Evolutionary conservation across 257 asterid genomes (phyloP).

Genomic region (Nicotiana attenuata): DNA sequence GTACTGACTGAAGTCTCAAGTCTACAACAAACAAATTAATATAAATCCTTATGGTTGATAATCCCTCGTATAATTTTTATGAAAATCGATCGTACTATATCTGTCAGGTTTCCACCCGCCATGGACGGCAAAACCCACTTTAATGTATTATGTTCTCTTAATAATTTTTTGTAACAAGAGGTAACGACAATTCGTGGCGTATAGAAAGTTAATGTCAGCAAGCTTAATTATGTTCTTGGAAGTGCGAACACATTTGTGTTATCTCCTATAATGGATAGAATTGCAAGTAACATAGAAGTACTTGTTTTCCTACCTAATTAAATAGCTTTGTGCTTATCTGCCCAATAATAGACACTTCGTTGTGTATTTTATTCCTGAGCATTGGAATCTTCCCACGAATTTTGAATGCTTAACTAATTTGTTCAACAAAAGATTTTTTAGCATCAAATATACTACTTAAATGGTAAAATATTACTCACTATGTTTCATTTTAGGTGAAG

Average conservation of each 20-base stretch:
- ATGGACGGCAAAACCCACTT: not conserved
- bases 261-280: not conserved
- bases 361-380: not conserved
- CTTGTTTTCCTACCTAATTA: slow-evolving; percentile 17
- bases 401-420: not conserved
- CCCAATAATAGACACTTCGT: slow-evolving; percentile 7
- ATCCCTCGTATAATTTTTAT: not conserved
- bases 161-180: not conserved
- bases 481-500: too few species aligned
- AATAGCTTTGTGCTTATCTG: slow-evolving; percentile 1
- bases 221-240: not conserved
- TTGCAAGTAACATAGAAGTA: slow-evolving; percentile 8
- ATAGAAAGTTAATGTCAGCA: not conserved
- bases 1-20: too few species aligned
- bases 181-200: not conserved
- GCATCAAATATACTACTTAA: not conserved
- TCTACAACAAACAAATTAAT: not conserved
- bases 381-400: not conserved
- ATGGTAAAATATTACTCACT: too few species aligned
- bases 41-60: not conserved
- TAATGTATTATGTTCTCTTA: not conserved
- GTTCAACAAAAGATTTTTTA: not conserved
- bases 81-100: not conserved
- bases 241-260: not conserved
- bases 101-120: not conserved